phyloP scores from a whole-genome alignment of 768 basidiomycete genomes.

The Fistulinella prunicolor region DNA sequence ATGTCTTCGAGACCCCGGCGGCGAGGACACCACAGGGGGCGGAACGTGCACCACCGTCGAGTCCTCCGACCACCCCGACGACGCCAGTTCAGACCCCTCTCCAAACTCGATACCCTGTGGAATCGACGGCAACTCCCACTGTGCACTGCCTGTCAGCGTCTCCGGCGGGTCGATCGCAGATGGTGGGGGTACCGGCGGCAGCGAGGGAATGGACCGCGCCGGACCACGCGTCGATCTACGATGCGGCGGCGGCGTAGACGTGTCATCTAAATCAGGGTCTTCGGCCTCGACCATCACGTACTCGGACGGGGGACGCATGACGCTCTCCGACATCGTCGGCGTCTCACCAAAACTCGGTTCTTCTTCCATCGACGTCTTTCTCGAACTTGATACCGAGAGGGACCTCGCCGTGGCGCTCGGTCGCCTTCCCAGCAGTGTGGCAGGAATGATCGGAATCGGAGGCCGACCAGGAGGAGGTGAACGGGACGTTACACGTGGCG shows the following conservation, averaged over 20 bases:
- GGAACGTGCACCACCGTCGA: conserved; percentile 36
- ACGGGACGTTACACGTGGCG: conserved; percentile 37
- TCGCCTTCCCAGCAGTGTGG: conserved; percentile 33
- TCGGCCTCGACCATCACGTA: conserved; percentile 65
- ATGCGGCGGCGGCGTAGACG: conserved; percentile 40
- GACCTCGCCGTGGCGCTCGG: conserved; percentile 35
- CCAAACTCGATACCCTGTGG: conserved; percentile 53
- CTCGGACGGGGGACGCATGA: conserved; percentile 39
- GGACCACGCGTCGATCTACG: conserved; percentile 32
- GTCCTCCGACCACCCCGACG: conserved; percentile 65
- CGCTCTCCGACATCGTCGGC: conserved; percentile 4
- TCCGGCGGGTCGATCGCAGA: conserved; percentile 32
- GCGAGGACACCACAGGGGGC: conserved; percentile 16
- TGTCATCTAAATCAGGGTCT: conserved; percentile 33
- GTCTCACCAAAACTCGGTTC: conserved; percentile 12
- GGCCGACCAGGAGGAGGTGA: conserved; percentile 37
- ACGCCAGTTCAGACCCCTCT: conserved; percentile 42
- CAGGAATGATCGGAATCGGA: conserved; percentile 36
- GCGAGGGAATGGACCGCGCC: conserved; percentile 12
- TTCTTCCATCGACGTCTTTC: conserved; percentile 40
- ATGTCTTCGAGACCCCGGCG: conserved; percentile 7
- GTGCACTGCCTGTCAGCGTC: conserved; percentile 40
- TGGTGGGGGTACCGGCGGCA: conserved; percentile 42
- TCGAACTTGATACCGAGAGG: too few species aligned
- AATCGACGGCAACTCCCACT: conserved; percentile 67